Base-by-base conservation (phyloP, 495 filamentous ascomycete genomes). In the Neurospora sp. region DNA sequence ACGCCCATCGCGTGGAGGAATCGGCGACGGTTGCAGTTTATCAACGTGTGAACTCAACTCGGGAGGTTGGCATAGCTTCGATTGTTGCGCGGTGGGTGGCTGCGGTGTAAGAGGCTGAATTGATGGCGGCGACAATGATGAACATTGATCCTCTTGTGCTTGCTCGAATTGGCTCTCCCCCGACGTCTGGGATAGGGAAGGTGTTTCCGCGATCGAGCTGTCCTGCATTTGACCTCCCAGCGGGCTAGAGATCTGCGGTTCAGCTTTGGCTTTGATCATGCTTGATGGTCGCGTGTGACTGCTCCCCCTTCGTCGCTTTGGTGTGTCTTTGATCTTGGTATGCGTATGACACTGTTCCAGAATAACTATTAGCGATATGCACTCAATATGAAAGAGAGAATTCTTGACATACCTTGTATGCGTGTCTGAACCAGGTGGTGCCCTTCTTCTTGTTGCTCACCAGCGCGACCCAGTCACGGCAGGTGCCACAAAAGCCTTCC, bases 381-480 rank as follows among this genome's bases (percentile, higher is more conserved):
- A 18, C 35, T 38, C 46, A n/a, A n/a, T 7, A 5, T 10, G n/a
- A 8, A 16, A 20, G 16, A 18, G 4, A 37, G 6, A 6, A 37
- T 10, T 44, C 38, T 44, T 39, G 39, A 81, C 84, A 80, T 77
- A 93, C 91, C 88, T 93, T 94, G 79, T 94, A 93, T 53, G 92
- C 92, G 78, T 94, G 92, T 74, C 92, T 84, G 75, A 94, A 94
- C 92, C 92, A 94, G 5, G 91, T 92, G 6, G 91, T 93, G 4
- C 92, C 92, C 83, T 94, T 94, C 85, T 93, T 94, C 85, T 93
- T 94, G 77, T 90, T 93, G 80, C 90, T 93, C 53, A 92, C 89
- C 59, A 94, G 80, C 16, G 90, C 88, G 72, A 93, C 90, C 92
- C 92, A 94, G 46, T 93, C 91, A 70, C 88, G 89, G 78, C 92